A percentile compares a stretch with the other conserved stretches of the same genome.
Evolutionary conservation across 495 filamentous ascomycete genomes (phyloP).

Genomic region (Lichina pygmaea): DNA sequence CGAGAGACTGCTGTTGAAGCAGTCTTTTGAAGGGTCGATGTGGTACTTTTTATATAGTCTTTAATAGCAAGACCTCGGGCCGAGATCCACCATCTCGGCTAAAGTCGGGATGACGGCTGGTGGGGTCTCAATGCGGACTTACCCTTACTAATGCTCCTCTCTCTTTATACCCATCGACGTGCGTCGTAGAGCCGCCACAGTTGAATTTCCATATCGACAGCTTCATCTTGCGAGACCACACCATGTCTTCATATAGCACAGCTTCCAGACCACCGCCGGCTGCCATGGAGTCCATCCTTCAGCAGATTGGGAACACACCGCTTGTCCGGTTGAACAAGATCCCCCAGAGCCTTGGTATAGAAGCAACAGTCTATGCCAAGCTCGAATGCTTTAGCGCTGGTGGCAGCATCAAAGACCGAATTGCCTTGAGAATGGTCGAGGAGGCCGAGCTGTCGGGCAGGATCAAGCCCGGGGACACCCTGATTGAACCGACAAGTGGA

Average conservation of each 20-base stretch:
- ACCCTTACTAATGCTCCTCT: too few relatives aligned
- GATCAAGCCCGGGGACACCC: constrained; percentile 87
- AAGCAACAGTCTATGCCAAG: constrained; percentile 81
- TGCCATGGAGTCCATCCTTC: constrained; percentile 28
- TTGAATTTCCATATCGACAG: too few relatives aligned
- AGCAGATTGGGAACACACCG: constrained; percentile 83
- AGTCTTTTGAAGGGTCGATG: too few relatives aligned
- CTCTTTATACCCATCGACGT: too few relatives aligned
- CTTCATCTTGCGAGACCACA: not conserved
- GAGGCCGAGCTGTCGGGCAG: constrained; percentile 73
- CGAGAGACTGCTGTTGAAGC: too few relatives aligned
- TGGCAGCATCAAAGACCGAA: constrained; percentile 92
- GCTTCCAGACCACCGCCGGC: constrained; percentile 16
- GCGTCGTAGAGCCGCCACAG: too few relatives aligned
- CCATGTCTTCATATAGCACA: not conserved
- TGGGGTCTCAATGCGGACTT: too few relatives aligned
- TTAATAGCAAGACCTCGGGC: too few relatives aligned
- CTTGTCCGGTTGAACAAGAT: constrained; percentile 79
- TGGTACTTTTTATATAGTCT: too few relatives aligned
- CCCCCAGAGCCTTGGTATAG: constrained; percentile 68
- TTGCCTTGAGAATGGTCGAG: constrained; percentile 93
- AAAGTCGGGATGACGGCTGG: too few relatives aligned
- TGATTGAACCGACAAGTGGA: constrained; percentile 94
- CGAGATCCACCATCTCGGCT: too few relatives aligned
- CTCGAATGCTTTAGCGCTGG: constrained; percentile 93